Base-by-base conservation (phyloP, 257 asterid species). In the Fraxinus excelsior region DNA sequence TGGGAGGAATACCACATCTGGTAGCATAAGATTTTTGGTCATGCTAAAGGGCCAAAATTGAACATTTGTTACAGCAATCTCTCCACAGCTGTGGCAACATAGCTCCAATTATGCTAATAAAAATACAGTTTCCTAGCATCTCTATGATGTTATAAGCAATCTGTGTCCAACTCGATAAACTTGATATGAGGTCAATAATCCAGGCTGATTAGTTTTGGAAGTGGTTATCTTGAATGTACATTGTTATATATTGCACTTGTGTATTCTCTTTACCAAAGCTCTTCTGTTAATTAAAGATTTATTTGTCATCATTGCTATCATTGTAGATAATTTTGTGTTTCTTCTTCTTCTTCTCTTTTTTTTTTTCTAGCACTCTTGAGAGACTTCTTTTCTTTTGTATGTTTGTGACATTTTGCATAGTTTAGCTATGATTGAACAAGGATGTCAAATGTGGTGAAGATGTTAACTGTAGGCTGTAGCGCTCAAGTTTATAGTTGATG, bases 401-500 rank as follows among this genome's bases (percentile, higher is more conserved):
- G 31, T 18, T 62, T 58, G 40, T 79, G 53, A 62, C 56, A 80
- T 53, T 84, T 71, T 70, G 72, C 44, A 67, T 51, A 94, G 89
- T 31, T 60, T 80, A 46, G 74, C 37, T 68, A 70, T 62, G 58
- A 70, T 75, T 34, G 77, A 77, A 79, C 83, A 31, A 82, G 82
- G 76, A 74, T 79, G 70, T 68, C 82, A 53, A 84, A 81, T 80
- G 69, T 60, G 88, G 82, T 90, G 84, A 88, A 90, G 91, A 82
- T 82, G 80, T 83, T 89, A 77, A 89, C 96, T 16, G 89, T 91
- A 53, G 81, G 89, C 96, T 16, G 89, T 91, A 53, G 81, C 89
- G 70, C 82, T 91, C 78, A 91, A 93, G 85, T 91, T 93, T 86
- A 78, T 87, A 40, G 92, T 83, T 58, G 99, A 95, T 85, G 93